Evolutionary conservation across 768 basidiomycete genomes (phyloP).

Genomic region (Dioszegia hungarica): DNA sequence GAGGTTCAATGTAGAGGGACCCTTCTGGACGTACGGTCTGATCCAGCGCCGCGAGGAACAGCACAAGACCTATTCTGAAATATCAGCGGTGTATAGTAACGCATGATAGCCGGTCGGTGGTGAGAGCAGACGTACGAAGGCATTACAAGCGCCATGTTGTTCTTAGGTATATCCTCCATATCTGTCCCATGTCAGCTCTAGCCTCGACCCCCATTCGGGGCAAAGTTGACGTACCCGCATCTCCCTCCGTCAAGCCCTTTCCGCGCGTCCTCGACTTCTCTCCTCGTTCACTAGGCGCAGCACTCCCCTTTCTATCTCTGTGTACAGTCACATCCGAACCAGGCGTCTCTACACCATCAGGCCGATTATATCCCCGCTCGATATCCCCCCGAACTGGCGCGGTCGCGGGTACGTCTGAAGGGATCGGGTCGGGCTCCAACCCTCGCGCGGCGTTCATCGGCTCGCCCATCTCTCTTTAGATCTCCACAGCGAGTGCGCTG

Average conservation of each 20-base stretch:
- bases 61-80: conserved; percentile 24
- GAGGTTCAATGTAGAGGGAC: background rate
- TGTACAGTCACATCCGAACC: background rate
- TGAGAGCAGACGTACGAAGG: conserved; percentile 24
- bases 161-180: conserved; percentile 39
- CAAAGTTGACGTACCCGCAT: conserved; percentile 13
- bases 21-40: conserved; percentile 23
- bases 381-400: conserved; percentile 13
- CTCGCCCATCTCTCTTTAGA: background rate
- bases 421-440: conserved; percentile 9
- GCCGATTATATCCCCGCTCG: conserved; percentile 11
- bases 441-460: background rate
- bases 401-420: background rate
- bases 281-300: too few relatives aligned
- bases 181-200: conserved; percentile 7
- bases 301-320: background rate
- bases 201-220: too few relatives aligned
- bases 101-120: background rate
- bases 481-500: too few relatives aligned
- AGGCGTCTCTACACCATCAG: background rate
- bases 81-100: background rate
- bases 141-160: conserved; percentile 36
- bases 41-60: conserved; percentile 39
- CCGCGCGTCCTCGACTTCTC: conserved; percentile 15
- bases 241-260: conserved; percentile 22